phyloP scores from a whole-genome alignment of 257 asterid species.

The Euphrasia confusa region DNA sequence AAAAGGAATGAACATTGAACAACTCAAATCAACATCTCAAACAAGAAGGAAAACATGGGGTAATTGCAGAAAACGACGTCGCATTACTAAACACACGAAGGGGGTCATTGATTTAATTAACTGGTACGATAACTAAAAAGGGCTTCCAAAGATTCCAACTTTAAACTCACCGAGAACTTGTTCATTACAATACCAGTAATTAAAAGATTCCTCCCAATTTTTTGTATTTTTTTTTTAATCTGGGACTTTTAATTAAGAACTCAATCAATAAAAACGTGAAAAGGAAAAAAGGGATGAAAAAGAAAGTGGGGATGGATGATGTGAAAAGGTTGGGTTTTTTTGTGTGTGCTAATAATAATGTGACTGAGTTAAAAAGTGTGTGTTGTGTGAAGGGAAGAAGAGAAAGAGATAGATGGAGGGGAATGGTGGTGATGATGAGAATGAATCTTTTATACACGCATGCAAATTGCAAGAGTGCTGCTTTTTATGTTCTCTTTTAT shows the following conservation, averaged over 20 bases:
- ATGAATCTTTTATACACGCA: constrained; percentile 81
- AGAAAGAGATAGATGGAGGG: background rate
- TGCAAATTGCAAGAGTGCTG: constrained; percentile 74
- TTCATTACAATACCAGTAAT: background rate
- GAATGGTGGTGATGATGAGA: constrained; percentile 28
- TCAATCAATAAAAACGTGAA: background rate
- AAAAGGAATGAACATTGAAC: constrained; percentile 87
- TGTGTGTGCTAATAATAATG: background rate
- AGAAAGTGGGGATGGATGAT: too few relatives aligned
- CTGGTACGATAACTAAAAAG: constrained; percentile 2
- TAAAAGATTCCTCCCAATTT: constrained; percentile 25
- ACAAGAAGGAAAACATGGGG: too few relatives aligned
- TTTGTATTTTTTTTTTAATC: background rate
- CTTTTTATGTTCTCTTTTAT: constrained; percentile 30
- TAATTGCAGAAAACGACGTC: constrained; percentile 44
- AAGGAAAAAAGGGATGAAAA: background rate
- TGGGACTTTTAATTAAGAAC: constrained; percentile 38
- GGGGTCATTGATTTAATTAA: too few relatives aligned
- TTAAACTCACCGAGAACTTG: constrained; percentile 23
- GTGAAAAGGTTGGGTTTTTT: background rate
- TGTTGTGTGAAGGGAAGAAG: background rate
- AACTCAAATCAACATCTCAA: constrained; percentile 42
- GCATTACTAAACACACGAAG: constrained; percentile 19
- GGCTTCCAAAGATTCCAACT: constrained; percentile 32
- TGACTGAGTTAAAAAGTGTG: constrained; percentile 15